These are phyloP conservation scores for Podospora conica DNA, from an alignment of 495 filamentous ascomycete genomes.

Conservation along the genomic window DNA sequence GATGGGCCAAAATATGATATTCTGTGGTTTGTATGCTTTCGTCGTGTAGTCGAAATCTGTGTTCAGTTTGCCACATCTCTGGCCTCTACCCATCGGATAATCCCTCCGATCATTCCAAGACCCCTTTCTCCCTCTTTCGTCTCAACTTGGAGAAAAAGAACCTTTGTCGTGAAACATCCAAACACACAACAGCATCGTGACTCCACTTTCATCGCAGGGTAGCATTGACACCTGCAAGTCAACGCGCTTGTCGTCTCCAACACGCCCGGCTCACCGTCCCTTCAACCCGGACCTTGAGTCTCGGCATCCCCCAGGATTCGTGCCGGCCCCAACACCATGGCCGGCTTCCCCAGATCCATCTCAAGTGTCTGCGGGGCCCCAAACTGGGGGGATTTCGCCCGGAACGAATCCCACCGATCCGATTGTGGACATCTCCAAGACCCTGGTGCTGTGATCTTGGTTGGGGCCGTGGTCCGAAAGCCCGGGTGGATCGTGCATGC, in stretches of 20 bases:
- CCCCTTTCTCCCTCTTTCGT: background rate
- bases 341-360: background rate
- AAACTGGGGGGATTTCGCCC: background rate
- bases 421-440: background rate
- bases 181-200: background rate
- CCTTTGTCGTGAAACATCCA: background rate
- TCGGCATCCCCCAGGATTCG: background rate
- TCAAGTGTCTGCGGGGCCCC: background rate
- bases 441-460: background rate
- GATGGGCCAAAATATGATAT: no score
- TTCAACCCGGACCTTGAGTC: background rate
- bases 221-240: background rate
- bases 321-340: background rate
- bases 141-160: background rate
- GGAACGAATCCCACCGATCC: background rate
- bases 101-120: background rate
- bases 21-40: no score
- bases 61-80: no score
- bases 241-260: background rate
- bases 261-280: background rate
- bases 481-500: background rate
- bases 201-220: background rate
- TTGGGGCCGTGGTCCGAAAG: background rate
- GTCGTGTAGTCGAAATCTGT: no score
- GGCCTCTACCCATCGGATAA: no score